phyloP scores from a whole-genome alignment of 495 filamentous ascomycete species.

The Neurospora sublineolata region DNA sequence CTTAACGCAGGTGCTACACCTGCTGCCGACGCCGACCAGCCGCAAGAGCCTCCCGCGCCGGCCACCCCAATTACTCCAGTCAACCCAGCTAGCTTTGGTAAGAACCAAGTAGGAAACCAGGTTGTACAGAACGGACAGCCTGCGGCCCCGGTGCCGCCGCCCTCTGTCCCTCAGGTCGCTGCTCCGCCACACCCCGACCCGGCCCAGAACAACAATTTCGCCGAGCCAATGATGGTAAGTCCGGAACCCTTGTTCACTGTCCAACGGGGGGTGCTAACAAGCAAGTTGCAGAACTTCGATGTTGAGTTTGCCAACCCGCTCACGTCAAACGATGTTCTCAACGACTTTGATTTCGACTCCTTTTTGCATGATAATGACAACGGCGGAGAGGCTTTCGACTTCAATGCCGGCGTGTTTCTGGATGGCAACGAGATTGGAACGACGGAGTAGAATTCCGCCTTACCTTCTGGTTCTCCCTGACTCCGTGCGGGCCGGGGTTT shows the following conservation, averaged over 20 bases:
- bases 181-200: constrained; percentile 35
- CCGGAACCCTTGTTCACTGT: background rate
- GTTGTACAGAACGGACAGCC: constrained; percentile 35
- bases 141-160: constrained; percentile 28
- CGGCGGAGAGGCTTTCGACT: constrained; percentile 36
- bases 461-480: constrained; percentile 17
- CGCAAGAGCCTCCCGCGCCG: constrained; percentile 66
- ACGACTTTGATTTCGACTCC: constrained; percentile 92
- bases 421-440: constrained; percentile 37
- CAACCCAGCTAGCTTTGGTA: constrained; percentile 53
- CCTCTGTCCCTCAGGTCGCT: constrained; percentile 33
- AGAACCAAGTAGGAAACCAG: constrained; percentile 42
- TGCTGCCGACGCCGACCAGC: constrained; percentile 58
- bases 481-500: constrained; percentile 41
- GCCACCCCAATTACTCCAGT: constrained; percentile 81
- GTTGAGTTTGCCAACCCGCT: constrained; percentile 53
- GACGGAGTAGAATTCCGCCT: constrained; percentile 27
- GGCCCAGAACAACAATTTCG: constrained; percentile 23
- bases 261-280: constrained; percentile 5
- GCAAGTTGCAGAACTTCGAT: constrained; percentile 20
- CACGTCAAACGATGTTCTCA: constrained; percentile 59
- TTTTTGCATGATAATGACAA: constrained; percentile 52
- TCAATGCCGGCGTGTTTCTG: constrained; percentile 26
- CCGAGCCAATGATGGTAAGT: constrained; percentile 24
- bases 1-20: constrained; percentile 54